Evolutionary conservation across 2,329 filamentous ascomycete species (phyloP).

Genomic region (Canariomyces notabilis): DNA sequence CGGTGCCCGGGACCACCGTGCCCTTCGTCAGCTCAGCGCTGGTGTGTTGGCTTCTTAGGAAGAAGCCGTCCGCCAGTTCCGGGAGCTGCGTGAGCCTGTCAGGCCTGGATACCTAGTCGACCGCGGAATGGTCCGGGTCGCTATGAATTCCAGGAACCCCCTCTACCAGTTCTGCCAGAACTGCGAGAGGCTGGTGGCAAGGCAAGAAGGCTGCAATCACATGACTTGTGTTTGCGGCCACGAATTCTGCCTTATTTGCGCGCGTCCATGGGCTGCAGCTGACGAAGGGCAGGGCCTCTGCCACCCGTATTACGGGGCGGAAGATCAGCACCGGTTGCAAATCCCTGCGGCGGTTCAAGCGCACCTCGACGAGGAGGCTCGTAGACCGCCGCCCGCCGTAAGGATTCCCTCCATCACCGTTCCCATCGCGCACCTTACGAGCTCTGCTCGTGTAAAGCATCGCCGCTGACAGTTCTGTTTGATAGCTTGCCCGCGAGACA

Average conservation of each 20-base stretch:
- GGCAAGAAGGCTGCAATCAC: slow-evolving; percentile 5
- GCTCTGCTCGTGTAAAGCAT: too few species aligned
- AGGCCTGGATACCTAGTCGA: background rate
- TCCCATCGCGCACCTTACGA: background rate
- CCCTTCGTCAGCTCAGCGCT: background rate
- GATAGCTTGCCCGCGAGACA: background rate
- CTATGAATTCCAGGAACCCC: background rate
- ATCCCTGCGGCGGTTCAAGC: slow-evolving; percentile 5
- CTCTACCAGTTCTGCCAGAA: slow-evolving; percentile 9
- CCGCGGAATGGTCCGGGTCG: slow-evolving; percentile 3
- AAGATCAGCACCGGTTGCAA: slow-evolving; percentile 1
- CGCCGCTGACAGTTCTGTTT: background rate
- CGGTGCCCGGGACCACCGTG: background rate
- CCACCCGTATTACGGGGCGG: background rate
- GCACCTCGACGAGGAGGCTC: slow-evolving; percentile 1
- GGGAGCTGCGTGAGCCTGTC: background rate
- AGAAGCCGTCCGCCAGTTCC: background rate
- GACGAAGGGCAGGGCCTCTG: too few species aligned
- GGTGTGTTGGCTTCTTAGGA: background rate
- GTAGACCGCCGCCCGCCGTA: background rate
- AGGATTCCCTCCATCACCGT: background rate
- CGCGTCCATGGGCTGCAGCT: background rate
- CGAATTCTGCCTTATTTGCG: slow-evolving; percentile 13
- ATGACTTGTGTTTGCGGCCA: slow-evolving; percentile 9
- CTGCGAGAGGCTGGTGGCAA: slow-evolving; percentile 1